Base-by-base conservation (phyloP, 2,329 filamentous ascomycete genomes). In the Ophiostoma ips region DNA sequence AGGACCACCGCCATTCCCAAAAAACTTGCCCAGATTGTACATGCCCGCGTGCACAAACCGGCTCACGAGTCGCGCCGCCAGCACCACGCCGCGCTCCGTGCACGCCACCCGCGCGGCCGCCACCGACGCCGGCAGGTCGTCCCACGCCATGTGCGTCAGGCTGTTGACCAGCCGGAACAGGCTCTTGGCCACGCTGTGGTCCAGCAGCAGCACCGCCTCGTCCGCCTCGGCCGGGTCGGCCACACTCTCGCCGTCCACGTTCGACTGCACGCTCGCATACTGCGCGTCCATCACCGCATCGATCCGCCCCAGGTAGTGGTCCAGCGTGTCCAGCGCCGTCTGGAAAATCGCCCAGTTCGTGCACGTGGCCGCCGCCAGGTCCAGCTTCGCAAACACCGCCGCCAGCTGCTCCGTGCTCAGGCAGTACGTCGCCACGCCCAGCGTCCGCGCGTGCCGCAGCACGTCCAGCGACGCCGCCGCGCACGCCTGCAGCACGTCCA, bases 401-500 rank as follows among this genome's bases (percentile, higher is more conserved):
- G 73, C 69, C 24, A 79, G 59, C 58, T 76, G 75, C 34, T 65
- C 64, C 2, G 65, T 67, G 50, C 71, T 77, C 30, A 78, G 57
- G 13, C 68, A 71, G 52, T 72, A 72, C 2, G 70, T 70, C 6
- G 70, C 71, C 15, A 69, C 63, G 50, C 66, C 66, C 8, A 78
- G 62, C 21, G 71, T 67, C 13, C 62, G 60, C 0, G 73, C 67
- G 34, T 70, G 64, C 46, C 59, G 64, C 59, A 79, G 64, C 3
- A 76, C 73, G 53, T 76, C 71, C 35, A 75, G 58, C 10, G 73
- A 77, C 1, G 72, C 66, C 45, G 63, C 63, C 35, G 71, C 62
- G 5, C 71, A 75, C 50, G 68, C 66, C 47, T 71, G 61, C 12
- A 80, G 58, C 31, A 79, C 64, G 50, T 79, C 75, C 63, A 72